A percentile compares a stretch with the other conserved stretches of the same genome.
These are phyloP conservation scores for Chalciporus pseudorubinellus DNA, from an alignment of 768 basidiomycete genomes.

Conservation along the genomic window DNA sequence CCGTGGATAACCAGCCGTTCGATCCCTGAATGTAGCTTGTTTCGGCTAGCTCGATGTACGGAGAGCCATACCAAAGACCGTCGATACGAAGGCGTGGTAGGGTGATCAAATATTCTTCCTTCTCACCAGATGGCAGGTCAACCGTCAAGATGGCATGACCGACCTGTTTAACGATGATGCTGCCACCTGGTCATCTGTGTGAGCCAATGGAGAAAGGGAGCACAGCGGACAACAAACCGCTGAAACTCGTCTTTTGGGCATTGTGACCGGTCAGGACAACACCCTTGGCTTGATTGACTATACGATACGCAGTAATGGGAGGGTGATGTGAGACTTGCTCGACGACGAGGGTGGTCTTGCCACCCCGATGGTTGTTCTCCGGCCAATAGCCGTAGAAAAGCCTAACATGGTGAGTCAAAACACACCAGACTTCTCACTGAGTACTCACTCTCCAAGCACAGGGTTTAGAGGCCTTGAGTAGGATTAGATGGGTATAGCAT, in stretches of 20 bases:
- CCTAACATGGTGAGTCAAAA: conserved; percentile 35
- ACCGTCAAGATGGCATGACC: conserved; percentile 88
- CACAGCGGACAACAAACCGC: conserved; percentile 42
- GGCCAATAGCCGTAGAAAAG: conserved; percentile 92
- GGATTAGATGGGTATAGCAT: conserved; percentile 11
- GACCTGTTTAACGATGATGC: conserved; percentile 89
- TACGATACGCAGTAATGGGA: conserved; percentile 82
- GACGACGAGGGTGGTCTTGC: conserved; percentile 79
- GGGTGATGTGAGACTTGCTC: conserved; percentile 98
- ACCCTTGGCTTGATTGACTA: conserved; percentile 77
- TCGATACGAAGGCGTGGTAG: conserved; percentile 91
- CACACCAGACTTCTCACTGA: neutral
- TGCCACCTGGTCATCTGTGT: conserved; percentile 44
- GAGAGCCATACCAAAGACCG: conserved; percentile 87
- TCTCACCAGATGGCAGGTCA: conserved; percentile 49
- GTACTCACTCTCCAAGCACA: conserved; percentile 82
- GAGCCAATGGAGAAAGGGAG: neutral
- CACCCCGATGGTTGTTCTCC: conserved; percentile 58
- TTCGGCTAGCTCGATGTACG: conserved; percentile 89
- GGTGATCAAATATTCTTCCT: conserved; percentile 84
- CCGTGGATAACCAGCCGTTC: conserved; percentile 57
- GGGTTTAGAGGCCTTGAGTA: conserved; percentile 83
- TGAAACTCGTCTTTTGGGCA: conserved; percentile 95
- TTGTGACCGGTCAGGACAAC: conserved; percentile 80
- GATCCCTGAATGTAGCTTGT: conserved; percentile 72